A percentile compares a stretch with the other conserved stretches of the same genome.
These are phyloP conservation scores for Fragaria vesca DNA, from an alignment of 306 rosid genomes.

Conservation along the genomic window DNA sequence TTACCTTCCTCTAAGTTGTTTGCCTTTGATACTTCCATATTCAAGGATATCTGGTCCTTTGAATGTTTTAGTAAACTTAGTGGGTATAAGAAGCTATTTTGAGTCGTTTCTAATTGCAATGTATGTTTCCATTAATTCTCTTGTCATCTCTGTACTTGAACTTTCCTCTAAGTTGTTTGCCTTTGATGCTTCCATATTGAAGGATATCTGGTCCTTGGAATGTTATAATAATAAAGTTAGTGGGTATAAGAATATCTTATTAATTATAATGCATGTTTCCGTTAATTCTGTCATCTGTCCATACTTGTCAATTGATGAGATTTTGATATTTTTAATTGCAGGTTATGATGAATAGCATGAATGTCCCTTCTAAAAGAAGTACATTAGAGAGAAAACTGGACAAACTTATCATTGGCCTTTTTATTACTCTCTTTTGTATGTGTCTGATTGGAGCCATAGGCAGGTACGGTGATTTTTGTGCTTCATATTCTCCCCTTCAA, in stretches of 20 bases:
- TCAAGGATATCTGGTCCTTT: constrained; percentile 3
- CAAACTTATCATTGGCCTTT: constrained; percentile 80
- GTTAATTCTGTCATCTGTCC: constrained; percentile 20
- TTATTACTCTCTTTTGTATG: constrained; percentile 70
- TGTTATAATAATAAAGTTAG: background rate
- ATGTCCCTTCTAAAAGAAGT: constrained; percentile 98
- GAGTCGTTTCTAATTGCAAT: background rate
- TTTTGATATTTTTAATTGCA: constrained; percentile 37
- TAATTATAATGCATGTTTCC: background rate
- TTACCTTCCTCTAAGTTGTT: background rate
- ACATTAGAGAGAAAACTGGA: constrained; percentile 96
- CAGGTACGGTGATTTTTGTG: constrained; percentile 50
- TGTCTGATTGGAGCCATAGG: constrained; percentile 87
- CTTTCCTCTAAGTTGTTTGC: background rate
- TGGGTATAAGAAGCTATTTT: constrained; percentile 4
- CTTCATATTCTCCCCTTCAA: background rate
- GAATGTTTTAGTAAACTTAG: background rate
- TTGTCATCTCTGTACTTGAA: too few relatives aligned
- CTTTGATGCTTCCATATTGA: background rate
- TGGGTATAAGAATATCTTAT: constrained; percentile 9
- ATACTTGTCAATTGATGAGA: constrained; percentile 16
- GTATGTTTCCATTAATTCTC: too few relatives aligned
- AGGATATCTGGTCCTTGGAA: background rate
- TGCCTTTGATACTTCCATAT: background rate
- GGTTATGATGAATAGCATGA: constrained; percentile 99